Conservation (phyloP, 1,139 yeast genomes). For the Zygosaccharomyces pseudobailii region DNA sequence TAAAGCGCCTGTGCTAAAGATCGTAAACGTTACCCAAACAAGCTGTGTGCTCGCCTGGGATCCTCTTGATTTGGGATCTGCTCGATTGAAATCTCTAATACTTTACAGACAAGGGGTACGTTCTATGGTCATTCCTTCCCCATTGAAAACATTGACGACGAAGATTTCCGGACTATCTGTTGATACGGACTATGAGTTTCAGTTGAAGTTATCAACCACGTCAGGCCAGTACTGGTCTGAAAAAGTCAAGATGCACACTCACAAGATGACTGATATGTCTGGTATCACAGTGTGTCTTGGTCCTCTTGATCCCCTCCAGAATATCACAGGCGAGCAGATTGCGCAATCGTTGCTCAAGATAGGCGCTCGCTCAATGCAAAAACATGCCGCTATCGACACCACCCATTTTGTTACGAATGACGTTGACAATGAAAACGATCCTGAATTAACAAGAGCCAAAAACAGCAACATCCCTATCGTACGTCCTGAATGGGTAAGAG, state of each 20-base stretch:
- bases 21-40: conserved; percentile 85
- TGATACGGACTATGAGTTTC: conserved; percentile 77
- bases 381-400: conserved; percentile 76
- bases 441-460: conserved; percentile 57
- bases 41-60: conserved; percentile 96
- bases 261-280: conserved; percentile 91
- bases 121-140: conserved; percentile 82
- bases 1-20: conserved; percentile 59
- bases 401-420: conserved; percentile 89
- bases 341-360: conserved; percentile 58
- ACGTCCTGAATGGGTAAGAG: conserved; percentile 95
- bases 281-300: conserved; percentile 94
- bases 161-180: conserved; percentile 89
- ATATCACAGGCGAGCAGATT: conserved; percentile 57
- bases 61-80: conserved; percentile 74
- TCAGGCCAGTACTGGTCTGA: conserved; percentile 81
- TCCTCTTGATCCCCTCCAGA: conserved; percentile 59
- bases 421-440: conserved; percentile 26
- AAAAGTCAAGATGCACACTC: conserved; percentile 67
- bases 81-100: conserved; percentile 70
- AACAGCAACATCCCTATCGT: conserved; percentile 90
- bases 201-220: conserved; percentile 75
- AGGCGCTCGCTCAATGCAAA: conserved; percentile 82
- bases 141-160: conserved; percentile 72
- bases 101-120: conserved; percentile 67